A percentile compares a stretch with the other conserved stretches of the same genome.
phyloP scores from a whole-genome alignment of 2,329 filamentous ascomycete species.

The Pyricularia grisea region DNA sequence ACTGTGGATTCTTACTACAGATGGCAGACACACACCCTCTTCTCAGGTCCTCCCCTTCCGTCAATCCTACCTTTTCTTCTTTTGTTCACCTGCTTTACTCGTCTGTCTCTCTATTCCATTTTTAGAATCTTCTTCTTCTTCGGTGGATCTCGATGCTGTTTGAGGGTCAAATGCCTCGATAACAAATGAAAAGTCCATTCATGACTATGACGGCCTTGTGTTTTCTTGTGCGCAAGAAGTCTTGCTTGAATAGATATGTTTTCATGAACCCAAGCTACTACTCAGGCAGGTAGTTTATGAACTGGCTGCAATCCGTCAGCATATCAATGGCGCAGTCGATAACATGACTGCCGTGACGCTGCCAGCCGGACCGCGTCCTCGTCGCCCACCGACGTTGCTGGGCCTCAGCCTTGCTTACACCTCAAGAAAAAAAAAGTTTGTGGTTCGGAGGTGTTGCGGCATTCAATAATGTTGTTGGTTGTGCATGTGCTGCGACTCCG shows the following conservation, averaged over 20 bases:
- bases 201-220: not conserved
- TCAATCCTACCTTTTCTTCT: not conserved
- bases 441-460: not conserved
- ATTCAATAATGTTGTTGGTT: not conserved
- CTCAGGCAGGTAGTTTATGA: not conserved
- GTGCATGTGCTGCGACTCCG: not conserved
- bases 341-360: not conserved
- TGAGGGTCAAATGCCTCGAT: not conserved
- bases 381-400: not conserved
- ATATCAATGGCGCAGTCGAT: not conserved
- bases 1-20: not conserved
- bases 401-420: not conserved
- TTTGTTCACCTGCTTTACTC: not conserved
- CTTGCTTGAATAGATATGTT: not conserved
- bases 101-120: not conserved
- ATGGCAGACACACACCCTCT: not conserved
- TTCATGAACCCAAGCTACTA: not conserved
- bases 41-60: not conserved
- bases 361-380: not conserved
- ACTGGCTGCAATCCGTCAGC: not conserved
- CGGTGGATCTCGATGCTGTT: not conserved
- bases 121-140: not conserved
- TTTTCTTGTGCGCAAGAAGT: not conserved
- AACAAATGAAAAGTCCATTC: not conserved
- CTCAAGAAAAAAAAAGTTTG: not conserved